These are phyloP conservation scores for Esteya vermicola DNA, from an alignment of 2,329 filamentous ascomycete species.

Conservation along the genomic window DNA sequence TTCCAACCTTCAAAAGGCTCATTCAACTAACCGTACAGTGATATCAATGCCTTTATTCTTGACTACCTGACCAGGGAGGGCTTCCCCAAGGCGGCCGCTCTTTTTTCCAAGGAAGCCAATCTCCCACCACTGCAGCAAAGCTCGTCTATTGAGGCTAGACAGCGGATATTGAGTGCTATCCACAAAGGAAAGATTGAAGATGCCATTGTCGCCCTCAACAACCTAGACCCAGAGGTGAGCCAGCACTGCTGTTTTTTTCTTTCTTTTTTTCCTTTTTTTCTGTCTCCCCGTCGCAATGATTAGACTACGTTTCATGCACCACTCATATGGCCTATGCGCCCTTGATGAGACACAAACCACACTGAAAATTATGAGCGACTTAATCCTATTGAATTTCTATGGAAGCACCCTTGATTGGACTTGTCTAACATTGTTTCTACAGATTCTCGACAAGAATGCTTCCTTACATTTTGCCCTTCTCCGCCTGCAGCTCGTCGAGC, in stretches of 20 bases:
- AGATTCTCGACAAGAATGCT: conserved; percentile 80
- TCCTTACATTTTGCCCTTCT: conserved; percentile 80
- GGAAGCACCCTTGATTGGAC: too few relatives aligned
- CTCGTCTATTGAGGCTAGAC: conserved; percentile 60
- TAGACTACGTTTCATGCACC: conserved; percentile 99
- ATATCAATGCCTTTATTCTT: conserved; percentile 89
- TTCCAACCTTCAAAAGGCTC: neutral
- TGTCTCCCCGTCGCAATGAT: conserved; percentile 55
- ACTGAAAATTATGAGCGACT: conserved; percentile 50
- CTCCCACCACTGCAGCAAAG: conserved; percentile 59
- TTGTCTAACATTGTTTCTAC: conserved; percentile 15
- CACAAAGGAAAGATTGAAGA: conserved; percentile 72
- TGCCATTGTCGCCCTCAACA: conserved; percentile 78
- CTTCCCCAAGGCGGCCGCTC: conserved; percentile 82
- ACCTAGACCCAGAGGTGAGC: conserved; percentile 83
- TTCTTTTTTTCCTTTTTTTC: neutral
- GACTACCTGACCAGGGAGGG: conserved; percentile 95
- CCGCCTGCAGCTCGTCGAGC: conserved; percentile 81
- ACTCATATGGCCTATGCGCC: conserved; percentile 85
- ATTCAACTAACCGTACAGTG: conserved; percentile 37
- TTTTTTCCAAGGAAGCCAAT: conserved; percentile 89
- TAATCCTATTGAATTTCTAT: conserved; percentile 1
- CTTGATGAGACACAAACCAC: conserved; percentile 79
- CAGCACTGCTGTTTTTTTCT: too few relatives aligned
- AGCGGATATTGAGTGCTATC: conserved; percentile 73